Evolutionary conservation across 2,329 filamentous ascomycete genomes (phyloP), one percentile per base, ranked within the genome.

Genomic region (Trichoderma breve): DNA sequence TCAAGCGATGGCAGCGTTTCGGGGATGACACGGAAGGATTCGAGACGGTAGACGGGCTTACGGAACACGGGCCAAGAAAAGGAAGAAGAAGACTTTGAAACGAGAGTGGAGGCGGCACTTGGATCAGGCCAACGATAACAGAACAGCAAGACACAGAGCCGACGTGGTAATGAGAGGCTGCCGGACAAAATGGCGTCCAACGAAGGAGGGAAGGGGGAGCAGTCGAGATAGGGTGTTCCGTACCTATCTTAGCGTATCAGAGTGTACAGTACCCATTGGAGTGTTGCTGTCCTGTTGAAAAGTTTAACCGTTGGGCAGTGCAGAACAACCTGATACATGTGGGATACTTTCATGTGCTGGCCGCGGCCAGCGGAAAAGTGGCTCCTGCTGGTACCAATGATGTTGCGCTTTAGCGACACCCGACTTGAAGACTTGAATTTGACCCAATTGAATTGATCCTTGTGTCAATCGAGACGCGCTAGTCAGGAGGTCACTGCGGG

Each of bases 81-180:
- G 34, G 39, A 61, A 51, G 39, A 62, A 36, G 21, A 30, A 26
- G 57, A 43, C 57, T 18, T 62, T 47, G 11, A 62, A 70, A 70
- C 55, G 67, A 62, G 67, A 70, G 67, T 70, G 67, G 67, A 70
- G 67, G 67, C 67, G 57, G 53, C 67, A 18, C 57, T 58, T 62
- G 15, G 55, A 11, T 53, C 43, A 24, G 67, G 55, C 24, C 55
- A 62, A 62, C 57, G 55, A 32, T 32, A 51, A 18, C n/a, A 70
- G 39, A 53, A 28, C 63, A 55, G 32, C 34, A 30, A 34, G 63
- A 66, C 30, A 28, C 57, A 34, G 57, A 36, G 43, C 47, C 43
- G 43, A 47, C 26, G 68, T 64, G 55, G 68, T 71, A 43, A 62
- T 57, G 58, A 71, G 51, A 64, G 68, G 68, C 60, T 51, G 68